phyloP scores from a whole-genome alignment of 2,329 filamentous ascomycete species.

The Oidium heveae region DNA sequence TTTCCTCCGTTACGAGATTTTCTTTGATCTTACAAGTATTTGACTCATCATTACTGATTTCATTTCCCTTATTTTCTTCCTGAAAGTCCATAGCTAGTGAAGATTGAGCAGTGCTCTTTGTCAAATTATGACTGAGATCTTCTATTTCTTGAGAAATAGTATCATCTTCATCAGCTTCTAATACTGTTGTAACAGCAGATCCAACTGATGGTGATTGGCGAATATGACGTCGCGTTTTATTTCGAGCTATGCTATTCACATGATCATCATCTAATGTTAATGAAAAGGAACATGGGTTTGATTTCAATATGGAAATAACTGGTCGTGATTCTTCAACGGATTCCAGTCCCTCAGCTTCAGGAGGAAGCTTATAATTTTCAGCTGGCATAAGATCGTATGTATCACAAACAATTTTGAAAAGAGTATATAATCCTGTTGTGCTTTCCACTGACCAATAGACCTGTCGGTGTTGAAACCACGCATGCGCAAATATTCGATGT shows the following conservation, averaged over 20 bases:
- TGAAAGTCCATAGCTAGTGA: too few relatives aligned
- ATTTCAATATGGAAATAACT: constrained; percentile 15
- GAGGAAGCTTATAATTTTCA: constrained; percentile 87
- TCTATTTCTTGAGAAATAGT: constrained; percentile 22
- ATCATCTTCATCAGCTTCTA: constrained; percentile 63
- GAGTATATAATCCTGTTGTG: constrained; percentile 74
- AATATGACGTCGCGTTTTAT: constrained; percentile 53
- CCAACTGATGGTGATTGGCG: constrained; percentile 59
- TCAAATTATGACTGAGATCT: constrained; percentile 3
- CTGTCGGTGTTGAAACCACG: constrained; percentile 90
- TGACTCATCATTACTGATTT: too few relatives aligned
- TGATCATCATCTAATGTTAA: constrained; percentile 22
- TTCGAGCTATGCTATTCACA: constrained; percentile 30
- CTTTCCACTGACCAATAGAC: constrained; percentile 90
- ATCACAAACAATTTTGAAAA: constrained; percentile 96
- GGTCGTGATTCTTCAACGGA: constrained; percentile 19
- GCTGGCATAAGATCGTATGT: constrained; percentile 68
- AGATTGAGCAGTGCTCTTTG: too few relatives aligned
- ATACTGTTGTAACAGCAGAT: constrained; percentile 54
- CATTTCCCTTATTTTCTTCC: too few relatives aligned
- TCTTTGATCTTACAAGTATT: too few relatives aligned
- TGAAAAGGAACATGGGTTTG: constrained; percentile 9
- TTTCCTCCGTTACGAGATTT: too few relatives aligned
- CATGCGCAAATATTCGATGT: constrained; percentile 92
- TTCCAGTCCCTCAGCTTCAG: constrained; percentile 73